A percentile compares a stretch with the other conserved stretches of the same genome.
Conservation (phyloP, 495 filamentous ascomycete species). For the Neurospora discreta region DNA sequence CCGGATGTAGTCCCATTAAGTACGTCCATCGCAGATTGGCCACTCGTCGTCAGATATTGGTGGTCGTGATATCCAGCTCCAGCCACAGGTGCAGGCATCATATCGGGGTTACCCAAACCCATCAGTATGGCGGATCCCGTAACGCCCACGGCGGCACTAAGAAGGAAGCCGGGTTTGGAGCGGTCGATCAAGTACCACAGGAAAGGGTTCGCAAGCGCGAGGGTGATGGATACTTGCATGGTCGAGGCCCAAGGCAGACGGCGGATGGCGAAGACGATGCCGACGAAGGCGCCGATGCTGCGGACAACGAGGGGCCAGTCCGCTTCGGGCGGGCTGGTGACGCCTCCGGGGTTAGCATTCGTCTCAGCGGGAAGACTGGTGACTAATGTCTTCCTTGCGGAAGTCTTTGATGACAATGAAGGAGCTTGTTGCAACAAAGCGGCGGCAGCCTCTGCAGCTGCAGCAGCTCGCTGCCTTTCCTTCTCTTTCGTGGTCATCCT, state of each 20-base stretch:
- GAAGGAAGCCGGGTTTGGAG: conserved; percentile 68
- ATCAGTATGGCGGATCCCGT: conserved; percentile 63
- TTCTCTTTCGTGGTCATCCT: conserved; percentile 2
- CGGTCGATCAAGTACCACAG: conserved; percentile 95
- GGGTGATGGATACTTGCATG: conserved; percentile 79
- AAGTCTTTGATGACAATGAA: not conserved
- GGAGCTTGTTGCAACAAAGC: not conserved
- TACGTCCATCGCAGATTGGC: not conserved
- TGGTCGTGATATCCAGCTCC: not conserved
- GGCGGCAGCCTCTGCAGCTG: not conserved
- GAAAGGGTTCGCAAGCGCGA: conserved; percentile 85
- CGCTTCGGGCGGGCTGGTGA: conserved; percentile 19
- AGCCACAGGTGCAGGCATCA: conserved; percentile 54
- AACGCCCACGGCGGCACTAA: conserved; percentile 61
- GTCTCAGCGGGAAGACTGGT: not conserved
- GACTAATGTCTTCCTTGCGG: not conserved
- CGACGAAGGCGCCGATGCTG: conserved; percentile 86
- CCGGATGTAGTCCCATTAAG: not conserved
- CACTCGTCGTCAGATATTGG: not conserved
- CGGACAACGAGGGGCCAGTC: conserved; percentile 79
- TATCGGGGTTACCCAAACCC: conserved; percentile 52
- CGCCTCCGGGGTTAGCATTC: not conserved
- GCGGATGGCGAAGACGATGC: conserved; percentile 94
- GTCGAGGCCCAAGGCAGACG: conserved; percentile 88
- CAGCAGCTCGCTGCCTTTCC: conserved; percentile 3